A percentile compares a stretch with the other conserved stretches of the same genome.
Conservation (phyloP, 2,329 filamentous ascomycete species). For the Claviceps digitariae region DNA sequence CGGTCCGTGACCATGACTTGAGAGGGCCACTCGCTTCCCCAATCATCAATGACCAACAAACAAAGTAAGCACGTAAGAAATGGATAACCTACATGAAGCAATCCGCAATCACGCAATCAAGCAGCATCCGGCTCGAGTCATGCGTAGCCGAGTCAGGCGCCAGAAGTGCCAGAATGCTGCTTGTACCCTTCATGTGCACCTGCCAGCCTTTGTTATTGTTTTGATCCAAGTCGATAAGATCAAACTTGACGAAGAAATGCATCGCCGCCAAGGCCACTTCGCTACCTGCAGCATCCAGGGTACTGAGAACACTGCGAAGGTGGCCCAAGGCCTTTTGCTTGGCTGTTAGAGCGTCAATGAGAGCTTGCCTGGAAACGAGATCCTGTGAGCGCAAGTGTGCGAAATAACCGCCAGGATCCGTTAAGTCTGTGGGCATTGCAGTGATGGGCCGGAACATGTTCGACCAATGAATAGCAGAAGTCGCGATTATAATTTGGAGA, state of each 20-base stretch:
- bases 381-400: slow-evolving; percentile 24
- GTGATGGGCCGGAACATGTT: slow-evolving; percentile 26
- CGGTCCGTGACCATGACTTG: neutral
- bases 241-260: slow-evolving; percentile 37
- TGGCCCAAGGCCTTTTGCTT: slow-evolving; percentile 33
- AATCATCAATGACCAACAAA: neutral
- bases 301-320: slow-evolving; percentile 26
- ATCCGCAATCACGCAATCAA: slow-evolving; percentile 34
- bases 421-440: slow-evolving; percentile 17
- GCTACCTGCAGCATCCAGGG: slow-evolving; percentile 25
- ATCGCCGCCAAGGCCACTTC: slow-evolving; percentile 34
- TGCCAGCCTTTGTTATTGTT: slow-evolving; percentile 30
- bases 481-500: slow-evolving; percentile 34
- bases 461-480: slow-evolving; percentile 35
- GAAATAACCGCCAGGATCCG: slow-evolving; percentile 23
- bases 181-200: slow-evolving; percentile 31
- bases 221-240: slow-evolving; percentile 34
- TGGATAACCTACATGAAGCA: slow-evolving; percentile 28
- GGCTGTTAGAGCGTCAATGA: slow-evolving; percentile 33
- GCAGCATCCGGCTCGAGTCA: slow-evolving; percentile 21
- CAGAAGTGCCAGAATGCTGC: slow-evolving; percentile 26
- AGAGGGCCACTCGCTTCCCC: neutral
- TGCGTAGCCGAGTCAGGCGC: slow-evolving; percentile 15
- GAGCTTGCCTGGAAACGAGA: slow-evolving; percentile 23
- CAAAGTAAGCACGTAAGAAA: neutral